A percentile compares a stretch with the other conserved stretches of the same genome.
These are phyloP conservation scores for Pigoraptor vietnamica DNA, from an alignment of 78 protist genomes.

Conservation along the genomic window DNA sequence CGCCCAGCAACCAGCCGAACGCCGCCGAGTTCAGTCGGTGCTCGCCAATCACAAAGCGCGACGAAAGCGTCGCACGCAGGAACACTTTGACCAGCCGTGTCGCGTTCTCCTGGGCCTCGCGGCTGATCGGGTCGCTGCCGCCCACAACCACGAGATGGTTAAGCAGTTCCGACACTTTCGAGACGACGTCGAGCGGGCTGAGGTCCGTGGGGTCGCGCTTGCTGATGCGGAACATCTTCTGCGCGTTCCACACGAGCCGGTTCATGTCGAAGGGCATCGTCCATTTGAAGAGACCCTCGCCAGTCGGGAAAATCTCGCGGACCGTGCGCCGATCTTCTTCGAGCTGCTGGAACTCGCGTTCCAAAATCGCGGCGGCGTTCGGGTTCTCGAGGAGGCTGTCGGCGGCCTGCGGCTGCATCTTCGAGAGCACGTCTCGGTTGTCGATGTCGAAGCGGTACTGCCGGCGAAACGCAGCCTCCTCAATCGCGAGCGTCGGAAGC, in stretches of 20 bases:
- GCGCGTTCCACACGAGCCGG: constrained; percentile 80
- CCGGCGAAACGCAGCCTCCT: not conserved
- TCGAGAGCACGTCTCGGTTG: not conserved
- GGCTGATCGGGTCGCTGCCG: constrained; percentile 42
- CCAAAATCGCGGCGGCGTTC: not conserved
- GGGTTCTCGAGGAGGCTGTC: not conserved
- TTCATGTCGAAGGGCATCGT: constrained; percentile 78
- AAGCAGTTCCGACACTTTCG: constrained; percentile 21
- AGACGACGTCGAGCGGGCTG: constrained; percentile 50
- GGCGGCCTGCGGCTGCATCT: not conserved
- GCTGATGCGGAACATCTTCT: constrained; percentile 4
- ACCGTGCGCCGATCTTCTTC: constrained; percentile 48
- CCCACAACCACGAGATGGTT: not conserved
- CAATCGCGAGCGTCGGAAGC: not conserved
- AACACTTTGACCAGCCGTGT: constrained; percentile 65
- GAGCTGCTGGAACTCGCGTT: constrained; percentile 34
- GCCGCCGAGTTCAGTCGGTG: constrained; percentile 74
- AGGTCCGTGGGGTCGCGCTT: constrained; percentile 33
- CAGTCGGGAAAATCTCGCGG: constrained; percentile 39
- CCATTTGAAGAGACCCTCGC: constrained; percentile 18
- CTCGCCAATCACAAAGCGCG: constrained; percentile 65
- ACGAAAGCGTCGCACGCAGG: constrained; percentile 60
- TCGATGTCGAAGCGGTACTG: not conserved
- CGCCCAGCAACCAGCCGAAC: constrained; percentile 91
- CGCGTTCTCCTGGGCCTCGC: constrained; percentile 73